A percentile compares a stretch with the other conserved stretches of the same genome.
These are phyloP conservation scores for Arbutus unedo DNA, from an alignment of 148 eudicot species.

Conservation along the genomic window DNA sequence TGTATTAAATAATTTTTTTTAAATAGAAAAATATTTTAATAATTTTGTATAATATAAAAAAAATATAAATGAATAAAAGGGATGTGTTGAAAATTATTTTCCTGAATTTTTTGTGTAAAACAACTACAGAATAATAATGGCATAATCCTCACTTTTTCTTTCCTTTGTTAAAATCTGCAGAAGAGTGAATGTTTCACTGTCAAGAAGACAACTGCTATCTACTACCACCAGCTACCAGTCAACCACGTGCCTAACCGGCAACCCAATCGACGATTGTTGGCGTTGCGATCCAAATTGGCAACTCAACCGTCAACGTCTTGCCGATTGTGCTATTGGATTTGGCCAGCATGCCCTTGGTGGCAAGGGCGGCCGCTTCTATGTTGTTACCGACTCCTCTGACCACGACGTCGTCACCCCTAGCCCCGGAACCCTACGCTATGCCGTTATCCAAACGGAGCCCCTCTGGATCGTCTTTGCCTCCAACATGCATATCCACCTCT, in stretches of 20 bases:
- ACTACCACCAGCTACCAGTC: constrained; percentile 27
- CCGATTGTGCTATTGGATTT: constrained; percentile 84
- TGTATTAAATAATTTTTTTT: no score
- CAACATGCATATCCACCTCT: constrained; percentile 71
- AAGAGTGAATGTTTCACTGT: constrained; percentile 59
- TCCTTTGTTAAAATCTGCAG: constrained; percentile 29
- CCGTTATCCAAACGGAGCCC: constrained; percentile 76
- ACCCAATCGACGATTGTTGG: constrained; percentile 94
- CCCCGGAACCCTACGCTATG: constrained; percentile 84
- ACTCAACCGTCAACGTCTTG: constrained; percentile 72
- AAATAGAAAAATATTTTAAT: no score
- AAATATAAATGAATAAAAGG: no score
- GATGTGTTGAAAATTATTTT: no score
- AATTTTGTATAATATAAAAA: no score
- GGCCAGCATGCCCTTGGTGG: constrained; percentile 87
- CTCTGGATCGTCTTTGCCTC: constrained; percentile 81
- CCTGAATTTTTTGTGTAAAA: no score
- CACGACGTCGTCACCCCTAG: constrained; percentile 62
- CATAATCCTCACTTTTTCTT: background rate
- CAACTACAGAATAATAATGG: no score
- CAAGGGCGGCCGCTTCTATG: constrained; percentile 73
- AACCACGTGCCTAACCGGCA: constrained; percentile 54
- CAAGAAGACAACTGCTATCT: constrained; percentile 54
- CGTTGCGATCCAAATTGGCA: constrained; percentile 80
- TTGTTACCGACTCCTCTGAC: constrained; percentile 78